Base-by-base conservation (phyloP, 345 rosid species). In the Angophora floribunda region DNA sequence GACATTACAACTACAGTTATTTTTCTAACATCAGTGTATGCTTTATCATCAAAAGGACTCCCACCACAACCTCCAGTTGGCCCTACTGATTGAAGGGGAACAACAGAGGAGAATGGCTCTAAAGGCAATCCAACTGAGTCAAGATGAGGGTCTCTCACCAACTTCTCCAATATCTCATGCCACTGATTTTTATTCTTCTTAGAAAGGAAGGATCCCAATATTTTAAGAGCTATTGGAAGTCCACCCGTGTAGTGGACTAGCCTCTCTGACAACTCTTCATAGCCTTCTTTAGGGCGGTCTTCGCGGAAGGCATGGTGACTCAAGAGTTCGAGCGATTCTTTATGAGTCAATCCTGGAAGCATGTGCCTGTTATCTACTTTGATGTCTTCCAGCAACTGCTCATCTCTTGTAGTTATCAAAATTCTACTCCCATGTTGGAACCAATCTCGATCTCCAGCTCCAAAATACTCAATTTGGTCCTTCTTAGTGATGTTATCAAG, bases 321-420 rank as follows among this genome's bases (percentile, higher is more conserved):
- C 7, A 89, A 75, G 32, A 89, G 75, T 59, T 86, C 50, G 14
- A 49, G 45, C 13, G 86, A 51, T 44, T 86, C 17, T n/a, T 19
- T 8, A 13, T 0, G 13, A 53, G 28, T 30, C 50, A 89, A 55
- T 32, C 82, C 85, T n/a, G 52, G 30, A 7, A 86, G 87, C 52
- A 57, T n/a, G 63, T 67, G 12, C 36, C 24, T 89, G 75, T 28
- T 4, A 57, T 78, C 45, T 19, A 89, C 86, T 17, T 45, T 5
- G 26, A 51, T 13, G 51, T 24, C 88, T 13, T 89, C 24, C 36
- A 89, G 90, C 45, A 89, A 21, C 30, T 2, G 26, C 7, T 78
- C 78, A 45, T 86, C 84, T 17, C 84, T 86, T 28, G 88, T 86
- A 26, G 88, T 89, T 21, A 89, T 70, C 26, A 89, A 14, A 28